Evolutionary conservation across 2,329 filamentous ascomycete genomes (phyloP).

Genomic region (Bipolaris oryzae): DNA sequence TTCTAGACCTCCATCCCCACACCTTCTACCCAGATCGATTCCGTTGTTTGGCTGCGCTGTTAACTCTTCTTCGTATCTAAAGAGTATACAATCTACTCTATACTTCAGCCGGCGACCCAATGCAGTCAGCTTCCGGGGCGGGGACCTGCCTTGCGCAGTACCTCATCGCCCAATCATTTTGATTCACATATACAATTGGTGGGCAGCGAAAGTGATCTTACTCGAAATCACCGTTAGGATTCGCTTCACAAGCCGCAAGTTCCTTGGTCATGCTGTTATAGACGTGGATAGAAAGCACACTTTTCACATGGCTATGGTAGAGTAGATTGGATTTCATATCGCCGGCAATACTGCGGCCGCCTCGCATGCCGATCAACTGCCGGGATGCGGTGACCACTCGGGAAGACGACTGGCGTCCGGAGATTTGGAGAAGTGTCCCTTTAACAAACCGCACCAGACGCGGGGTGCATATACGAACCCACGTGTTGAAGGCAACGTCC

Average conservation of each 20-base stretch:
- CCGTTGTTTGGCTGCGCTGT: background rate
- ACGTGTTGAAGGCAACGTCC: constrained; percentile 1
- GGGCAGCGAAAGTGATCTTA: background rate
- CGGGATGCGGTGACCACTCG: background rate
- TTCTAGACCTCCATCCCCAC: constrained; percentile 8
- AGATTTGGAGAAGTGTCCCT: background rate
- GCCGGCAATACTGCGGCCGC: constrained; percentile 7
- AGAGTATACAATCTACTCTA: constrained; percentile 13
- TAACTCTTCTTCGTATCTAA: constrained; percentile 3
- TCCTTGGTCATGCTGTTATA: background rate
- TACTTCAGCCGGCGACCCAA: constrained; percentile 18
- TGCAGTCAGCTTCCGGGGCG: constrained; percentile 1
- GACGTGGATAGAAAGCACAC: background rate
- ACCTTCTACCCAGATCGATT: constrained; percentile 4
- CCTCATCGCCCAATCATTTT: constrained; percentile 2
- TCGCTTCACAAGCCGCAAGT: background rate
- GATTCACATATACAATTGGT: background rate
- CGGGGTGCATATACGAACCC: constrained; percentile 15
- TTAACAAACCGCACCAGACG: background rate
- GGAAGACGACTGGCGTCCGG: background rate
- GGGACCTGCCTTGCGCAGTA: constrained; percentile 1
- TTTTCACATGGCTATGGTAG: background rate
- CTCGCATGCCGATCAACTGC: constrained; percentile 5
- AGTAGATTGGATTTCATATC: constrained; percentile 13
- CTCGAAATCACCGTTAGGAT: background rate